Percentiles rank a stretch among this genome's conserved stretches.
phyloP scores from a whole-genome alignment of 2,329 filamentous ascomycete genomes.

The Verticillium zaregamsianum region DNA sequence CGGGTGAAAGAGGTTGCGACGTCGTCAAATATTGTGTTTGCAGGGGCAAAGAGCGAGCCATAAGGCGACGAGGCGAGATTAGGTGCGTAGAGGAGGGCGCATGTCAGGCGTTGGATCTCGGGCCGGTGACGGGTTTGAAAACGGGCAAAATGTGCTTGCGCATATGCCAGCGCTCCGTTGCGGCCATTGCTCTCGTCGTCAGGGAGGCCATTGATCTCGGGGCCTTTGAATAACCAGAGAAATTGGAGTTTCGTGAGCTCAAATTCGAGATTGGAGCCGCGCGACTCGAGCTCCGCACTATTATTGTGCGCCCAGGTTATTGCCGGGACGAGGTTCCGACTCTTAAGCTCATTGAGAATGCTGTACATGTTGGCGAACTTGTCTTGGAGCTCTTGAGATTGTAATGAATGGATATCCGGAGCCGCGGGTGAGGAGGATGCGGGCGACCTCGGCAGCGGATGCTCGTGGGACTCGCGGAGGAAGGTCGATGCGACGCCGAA shows the following conservation, averaged over 20 bases:
- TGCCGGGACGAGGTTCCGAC: slow-evolving; percentile 72
- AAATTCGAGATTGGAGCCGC: slow-evolving; percentile 92
- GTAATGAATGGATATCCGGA: slow-evolving; percentile 50
- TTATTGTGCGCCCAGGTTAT: slow-evolving; percentile 82
- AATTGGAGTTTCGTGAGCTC: slow-evolving; percentile 89
- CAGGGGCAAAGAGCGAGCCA: slow-evolving; percentile 68
- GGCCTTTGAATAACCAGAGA: slow-evolving; percentile 77
- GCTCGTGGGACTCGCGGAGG: slow-evolving; percentile 61
- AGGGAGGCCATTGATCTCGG: slow-evolving; percentile 48
- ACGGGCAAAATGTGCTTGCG: slow-evolving; percentile 64
- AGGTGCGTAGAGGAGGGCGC: slow-evolving; percentile 72
- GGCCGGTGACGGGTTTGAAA: slow-evolving; percentile 72
- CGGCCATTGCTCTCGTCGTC: slow-evolving; percentile 52
- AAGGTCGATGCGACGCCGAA: slow-evolving; percentile 87
- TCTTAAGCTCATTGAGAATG: slow-evolving; percentile 74
- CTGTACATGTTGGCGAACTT: slow-evolving; percentile 88
- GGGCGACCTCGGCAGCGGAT: slow-evolving; percentile 19
- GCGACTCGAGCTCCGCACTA: slow-evolving; percentile 65
- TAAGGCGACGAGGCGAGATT: slow-evolving; percentile 80
- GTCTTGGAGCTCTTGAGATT: slow-evolving; percentile 66
- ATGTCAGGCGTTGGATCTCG: slow-evolving; percentile 78
- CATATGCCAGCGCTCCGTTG: slow-evolving; percentile 69
- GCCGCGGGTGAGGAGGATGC: slow-evolving; percentile 6
- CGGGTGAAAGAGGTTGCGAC: slow-evolving; percentile 83
- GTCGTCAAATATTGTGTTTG: slow-evolving; percentile 68